Percentiles rank a stretch among this genome's conserved stretches.
phyloP scores from a whole-genome alignment of 2,329 filamentous ascomycete genomes.

The Neofusicoccum cordaticola region DNA sequence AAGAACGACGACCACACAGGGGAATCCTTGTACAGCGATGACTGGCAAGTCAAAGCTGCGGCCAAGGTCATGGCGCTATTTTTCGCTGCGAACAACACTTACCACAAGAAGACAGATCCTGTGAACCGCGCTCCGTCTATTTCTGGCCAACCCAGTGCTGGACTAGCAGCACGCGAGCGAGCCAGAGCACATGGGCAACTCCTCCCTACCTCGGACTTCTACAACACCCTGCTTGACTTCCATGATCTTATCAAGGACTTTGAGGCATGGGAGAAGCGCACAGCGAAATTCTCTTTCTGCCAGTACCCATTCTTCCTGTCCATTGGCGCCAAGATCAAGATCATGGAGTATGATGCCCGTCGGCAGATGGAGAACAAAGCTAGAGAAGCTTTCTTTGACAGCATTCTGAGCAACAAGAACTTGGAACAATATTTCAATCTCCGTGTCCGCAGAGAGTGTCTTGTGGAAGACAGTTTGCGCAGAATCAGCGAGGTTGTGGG shows the following conservation, averaged over 20 bases:
- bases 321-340: constrained; percentile 88
- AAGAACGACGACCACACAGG: constrained; percentile 46
- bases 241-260: constrained; percentile 84
- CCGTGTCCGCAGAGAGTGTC: constrained; percentile 75
- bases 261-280: constrained; percentile 77
- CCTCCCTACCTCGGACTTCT: constrained; percentile 79
- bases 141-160: constrained; percentile 29
- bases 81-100: constrained; percentile 75
- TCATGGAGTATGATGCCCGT: constrained; percentile 81
- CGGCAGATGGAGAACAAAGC: constrained; percentile 88
- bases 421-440: constrained; percentile 77
- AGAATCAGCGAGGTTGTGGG: constrained; percentile 83
- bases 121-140: constrained; percentile 16
- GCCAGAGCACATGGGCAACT: constrained; percentile 60
- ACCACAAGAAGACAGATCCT: constrained; percentile 18
- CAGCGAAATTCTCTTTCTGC: constrained; percentile 78
- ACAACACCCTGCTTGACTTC: constrained; percentile 81
- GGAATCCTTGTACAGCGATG: constrained; percentile 62
- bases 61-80: constrained; percentile 76
- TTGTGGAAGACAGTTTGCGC: constrained; percentile 84
- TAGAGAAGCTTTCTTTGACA: constrained; percentile 86
- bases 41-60: constrained; percentile 85
- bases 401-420: constrained; percentile 71
- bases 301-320: constrained; percentile 91
- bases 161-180: constrained; percentile 41